Conservation (phyloP, 1,139 yeast species). For the Blastobotrys indianensis region DNA sequence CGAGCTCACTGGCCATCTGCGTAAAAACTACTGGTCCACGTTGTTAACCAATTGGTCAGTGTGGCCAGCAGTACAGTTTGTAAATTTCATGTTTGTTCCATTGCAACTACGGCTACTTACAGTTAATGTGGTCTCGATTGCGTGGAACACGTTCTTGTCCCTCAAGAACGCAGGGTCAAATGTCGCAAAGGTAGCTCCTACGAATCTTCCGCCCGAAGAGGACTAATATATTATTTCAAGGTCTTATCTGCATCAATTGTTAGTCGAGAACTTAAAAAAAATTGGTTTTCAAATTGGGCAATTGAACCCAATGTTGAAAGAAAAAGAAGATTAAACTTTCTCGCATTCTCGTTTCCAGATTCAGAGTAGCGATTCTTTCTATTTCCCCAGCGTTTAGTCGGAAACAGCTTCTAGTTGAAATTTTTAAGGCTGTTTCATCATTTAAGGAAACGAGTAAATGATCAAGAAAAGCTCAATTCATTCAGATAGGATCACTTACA, state of each 20-base stretch:
- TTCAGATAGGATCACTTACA: not conserved
- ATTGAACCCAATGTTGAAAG: no score
- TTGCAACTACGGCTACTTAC: conserved; percentile 58
- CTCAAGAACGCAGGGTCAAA: conserved; percentile 36
- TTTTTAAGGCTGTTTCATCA: conserved; percentile 19
- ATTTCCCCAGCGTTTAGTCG: conserved; percentile 31
- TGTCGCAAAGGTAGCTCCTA: no score
- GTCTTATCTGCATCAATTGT: not conserved
- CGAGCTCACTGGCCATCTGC: conserved; percentile 27
- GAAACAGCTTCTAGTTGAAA: conserved; percentile 34
- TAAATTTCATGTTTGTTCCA: conserved; percentile 70
- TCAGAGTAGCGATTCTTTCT: conserved; percentile 33
- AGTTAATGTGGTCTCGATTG: conserved; percentile 67
- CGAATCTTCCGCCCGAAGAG: not conserved
- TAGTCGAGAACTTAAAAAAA: no score
- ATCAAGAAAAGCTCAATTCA: not conserved
- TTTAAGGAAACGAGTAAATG: not conserved
- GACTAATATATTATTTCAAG: not conserved
- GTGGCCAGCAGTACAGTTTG: conserved; percentile 78
- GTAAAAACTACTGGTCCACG: conserved; percentile 37
- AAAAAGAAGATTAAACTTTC: not conserved
- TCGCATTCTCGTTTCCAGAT: not conserved
- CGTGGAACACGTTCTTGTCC: conserved; percentile 82
- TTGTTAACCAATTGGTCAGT: conserved; percentile 69
- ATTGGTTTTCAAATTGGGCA: no score